Percentiles rank a stretch among this genome's conserved stretches.
Conservation (phyloP, 345 rosid species). For the Clarkia xantiana region DNA sequence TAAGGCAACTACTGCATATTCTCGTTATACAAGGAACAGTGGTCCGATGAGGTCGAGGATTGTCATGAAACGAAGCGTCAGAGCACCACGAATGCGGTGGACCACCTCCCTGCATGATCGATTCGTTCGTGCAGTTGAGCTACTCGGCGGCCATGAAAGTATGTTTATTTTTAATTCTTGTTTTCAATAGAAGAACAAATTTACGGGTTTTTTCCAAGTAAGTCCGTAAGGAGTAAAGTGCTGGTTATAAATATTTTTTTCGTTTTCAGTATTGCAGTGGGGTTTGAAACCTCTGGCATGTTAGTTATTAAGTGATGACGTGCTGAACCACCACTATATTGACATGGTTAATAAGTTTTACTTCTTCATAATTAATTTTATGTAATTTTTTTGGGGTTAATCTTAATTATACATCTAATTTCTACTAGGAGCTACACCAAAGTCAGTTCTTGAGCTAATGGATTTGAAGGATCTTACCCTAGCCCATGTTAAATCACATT, state of each 20-base stretch:
- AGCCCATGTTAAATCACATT: conserved; percentile 96
- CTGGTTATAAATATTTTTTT: too few species aligned
- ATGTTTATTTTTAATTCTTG: conserved; percentile 11
- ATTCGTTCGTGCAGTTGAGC: conserved; percentile 95
- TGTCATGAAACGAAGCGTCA: conserved; percentile 38
- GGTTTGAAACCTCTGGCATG: too few species aligned
- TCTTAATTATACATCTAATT: too few species aligned
- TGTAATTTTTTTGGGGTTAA: conserved; percentile 12
- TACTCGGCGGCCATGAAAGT: conserved; percentile 99
- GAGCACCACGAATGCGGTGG: conserved; percentile 92
- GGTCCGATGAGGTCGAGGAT: conserved; percentile 44
- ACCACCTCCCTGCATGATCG: conserved; percentile 94
- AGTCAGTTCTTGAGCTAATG: conserved; percentile 97
- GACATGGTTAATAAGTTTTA: too few species aligned
- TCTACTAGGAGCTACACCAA: conserved; percentile 86
- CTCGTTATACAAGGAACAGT: conserved; percentile 27
- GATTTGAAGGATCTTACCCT: conserved; percentile 98
- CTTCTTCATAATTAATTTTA: too few species aligned
- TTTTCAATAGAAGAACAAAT: too few species aligned
- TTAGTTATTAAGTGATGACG: too few species aligned
- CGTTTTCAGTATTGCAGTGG: too few species aligned
- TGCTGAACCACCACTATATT: too few species aligned
- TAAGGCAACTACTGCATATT: neutral
- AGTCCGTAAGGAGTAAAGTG: too few species aligned
- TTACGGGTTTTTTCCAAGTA: too few species aligned